These are phyloP conservation scores for Globisporangium mamillatum DNA, from an alignment of 352 stramenopile genomes.

Conservation along the genomic window DNA sequence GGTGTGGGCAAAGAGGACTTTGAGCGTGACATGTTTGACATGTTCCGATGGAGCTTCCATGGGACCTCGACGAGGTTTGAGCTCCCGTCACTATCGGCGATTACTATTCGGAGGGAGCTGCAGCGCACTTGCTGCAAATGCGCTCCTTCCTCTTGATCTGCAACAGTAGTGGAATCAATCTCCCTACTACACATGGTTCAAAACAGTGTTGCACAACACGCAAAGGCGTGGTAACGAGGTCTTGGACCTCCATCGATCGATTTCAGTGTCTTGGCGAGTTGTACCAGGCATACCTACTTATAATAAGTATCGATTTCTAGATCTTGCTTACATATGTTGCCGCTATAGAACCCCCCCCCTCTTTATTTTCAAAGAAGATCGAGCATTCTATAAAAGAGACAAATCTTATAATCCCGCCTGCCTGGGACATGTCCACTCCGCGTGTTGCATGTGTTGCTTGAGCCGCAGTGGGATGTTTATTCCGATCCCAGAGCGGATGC, in stretches of 20 bases:
- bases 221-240: background rate
- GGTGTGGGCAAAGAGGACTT: background rate
- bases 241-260: conserved; percentile 1
- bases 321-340: background rate
- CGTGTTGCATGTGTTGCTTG: background rate
- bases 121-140: background rate
- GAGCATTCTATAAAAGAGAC: background rate
- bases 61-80: background rate
- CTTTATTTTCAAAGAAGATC: background rate
- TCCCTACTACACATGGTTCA: background rate
- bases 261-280: background rate
- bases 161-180: no score
- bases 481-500: conserved; percentile 1
- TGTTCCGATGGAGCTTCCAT: background rate
- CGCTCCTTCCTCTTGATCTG: no score
- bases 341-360: background rate
- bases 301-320: background rate
- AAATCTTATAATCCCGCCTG: no score
- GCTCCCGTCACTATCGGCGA: background rate
- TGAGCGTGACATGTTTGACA: background rate
- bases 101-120: background rate
- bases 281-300: background rate
- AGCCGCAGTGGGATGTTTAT: conserved; percentile 7
- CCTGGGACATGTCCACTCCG: conserved; percentile 2
- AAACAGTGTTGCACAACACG: background rate